phyloP scores from a whole-genome alignment of 345 rosid species.

The Arabidopsis thaliana region DNA sequence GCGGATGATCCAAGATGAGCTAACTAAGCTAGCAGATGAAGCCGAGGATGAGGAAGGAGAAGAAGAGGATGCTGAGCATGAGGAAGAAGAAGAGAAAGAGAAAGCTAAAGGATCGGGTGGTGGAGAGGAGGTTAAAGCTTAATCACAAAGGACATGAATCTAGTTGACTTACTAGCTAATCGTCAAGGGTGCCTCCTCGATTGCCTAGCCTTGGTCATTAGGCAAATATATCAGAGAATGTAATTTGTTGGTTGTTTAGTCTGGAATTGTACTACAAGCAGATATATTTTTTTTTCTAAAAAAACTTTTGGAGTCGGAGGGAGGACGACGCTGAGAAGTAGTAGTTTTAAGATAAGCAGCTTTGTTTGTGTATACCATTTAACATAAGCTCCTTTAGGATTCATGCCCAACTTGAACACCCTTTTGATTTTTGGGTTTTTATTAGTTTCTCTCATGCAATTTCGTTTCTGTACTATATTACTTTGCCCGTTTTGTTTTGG shows the following conservation, averaged over 20 bases:
- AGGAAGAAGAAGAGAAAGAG: slow-evolving; percentile 59
- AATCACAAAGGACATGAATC: slow-evolving; percentile 23
- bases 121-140: slow-evolving; percentile 56
- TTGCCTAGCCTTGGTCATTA: slow-evolving; percentile 25
- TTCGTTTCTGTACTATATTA: not conserved
- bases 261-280: slow-evolving; percentile 20
- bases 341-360: slow-evolving; percentile 18
- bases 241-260: slow-evolving; percentile 37
- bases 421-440: slow-evolving; percentile 12
- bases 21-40: slow-evolving; percentile 82
- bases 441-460: not conserved
- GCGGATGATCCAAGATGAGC: slow-evolving; percentile 87
- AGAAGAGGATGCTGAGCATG: slow-evolving; percentile 58
- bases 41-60: slow-evolving; percentile 71
- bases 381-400: slow-evolving; percentile 32
- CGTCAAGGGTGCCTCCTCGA: slow-evolving; percentile 15
- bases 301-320: slow-evolving; percentile 22
- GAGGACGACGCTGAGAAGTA: slow-evolving; percentile 7
- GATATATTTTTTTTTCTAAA: not conserved
- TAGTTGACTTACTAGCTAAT: slow-evolving; percentile 25
- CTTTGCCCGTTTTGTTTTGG: not conserved
- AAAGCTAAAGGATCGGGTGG: slow-evolving; percentile 51
- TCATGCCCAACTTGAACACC: slow-evolving; percentile 1
- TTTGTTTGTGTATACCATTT: slow-evolving; percentile 42
- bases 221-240: slow-evolving; percentile 37